A percentile compares a stretch with the other conserved stretches of the same genome.
Conservation (phyloP, 768 basidiomycete genomes). For the Lentinula raphanica region DNA sequence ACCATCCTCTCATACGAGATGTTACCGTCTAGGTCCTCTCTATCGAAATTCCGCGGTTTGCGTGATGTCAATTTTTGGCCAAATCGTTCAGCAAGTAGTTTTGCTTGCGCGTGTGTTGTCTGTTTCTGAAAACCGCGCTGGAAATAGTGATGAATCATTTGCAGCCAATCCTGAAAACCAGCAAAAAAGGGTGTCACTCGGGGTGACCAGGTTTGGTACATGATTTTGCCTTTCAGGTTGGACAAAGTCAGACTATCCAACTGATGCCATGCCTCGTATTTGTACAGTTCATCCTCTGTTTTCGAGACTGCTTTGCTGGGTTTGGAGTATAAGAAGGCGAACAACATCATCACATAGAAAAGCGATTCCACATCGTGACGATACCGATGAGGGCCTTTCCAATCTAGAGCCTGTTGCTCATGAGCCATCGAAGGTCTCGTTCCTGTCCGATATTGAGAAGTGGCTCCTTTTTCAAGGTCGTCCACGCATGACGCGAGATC, state of each 20-base stretch:
- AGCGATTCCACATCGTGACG: not conserved
- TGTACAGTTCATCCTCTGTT: not conserved
- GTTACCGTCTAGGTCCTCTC: not conserved
- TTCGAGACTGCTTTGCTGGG: not conserved
- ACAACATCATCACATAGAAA: not conserved
- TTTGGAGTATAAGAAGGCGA: not conserved
- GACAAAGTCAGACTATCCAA: not conserved
- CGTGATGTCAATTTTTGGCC: not conserved
- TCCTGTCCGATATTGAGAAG: not conserved
- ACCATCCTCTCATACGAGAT: not conserved
- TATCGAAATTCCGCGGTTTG: no score
- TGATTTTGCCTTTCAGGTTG: not conserved
- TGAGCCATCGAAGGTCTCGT: not conserved
- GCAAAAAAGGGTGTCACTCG: not conserved
- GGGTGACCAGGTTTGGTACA: not conserved
- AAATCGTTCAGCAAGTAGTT: no score
- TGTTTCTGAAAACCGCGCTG: not conserved
- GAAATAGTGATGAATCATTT: not conserved
- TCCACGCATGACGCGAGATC: constrained; percentile 18
- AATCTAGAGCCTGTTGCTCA: not conserved
- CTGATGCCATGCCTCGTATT: not conserved
- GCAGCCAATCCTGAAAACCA: not conserved
- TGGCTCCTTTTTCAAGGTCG: not conserved
- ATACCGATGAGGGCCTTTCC: not conserved
- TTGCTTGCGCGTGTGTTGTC: not conserved